Base-by-base conservation (phyloP, 495 filamentous ascomycete species). In the Penicillium canescens region DNA sequence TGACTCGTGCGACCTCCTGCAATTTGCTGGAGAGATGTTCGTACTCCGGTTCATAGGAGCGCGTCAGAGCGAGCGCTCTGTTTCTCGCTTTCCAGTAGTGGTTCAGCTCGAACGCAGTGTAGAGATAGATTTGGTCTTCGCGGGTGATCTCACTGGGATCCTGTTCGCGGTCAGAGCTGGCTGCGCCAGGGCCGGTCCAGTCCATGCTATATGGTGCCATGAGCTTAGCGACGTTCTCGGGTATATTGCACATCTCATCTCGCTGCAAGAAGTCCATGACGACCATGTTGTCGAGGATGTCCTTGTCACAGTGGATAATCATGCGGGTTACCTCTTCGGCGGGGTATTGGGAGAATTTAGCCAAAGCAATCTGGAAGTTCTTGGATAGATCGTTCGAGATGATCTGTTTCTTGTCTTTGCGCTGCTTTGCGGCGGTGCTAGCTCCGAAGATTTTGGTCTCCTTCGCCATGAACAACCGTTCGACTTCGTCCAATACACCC, bases 41-140 rank as follows among this genome's bases (percentile, higher is more conserved):
- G 67, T 98, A 98, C 50, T 98, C 94, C 3, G 77, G 54, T 68
- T 98, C 93, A 62, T 84, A 96, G 20, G 82, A 90, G 57, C 88
- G 84, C 1, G 94, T 98, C 62, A 98, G 72, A 3, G 84, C 77
- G 52, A 98, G 81, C 4, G 95, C 95, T 48, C 94, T 83, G 82
- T 97, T 97, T 70, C 94, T 85, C 39, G 89, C 88, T 79, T 96
- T 98, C 94, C 94, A 98, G 72, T 98, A 98, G 70, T 98, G 95
- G 54, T 95, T 91, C 57, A 98, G 78, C 65, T 98, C 95, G 58
- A 86, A 98, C 0, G 95, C 90, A 3, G 94, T 98, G 54, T 87
- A 86, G 11, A 98, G 78, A 66, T 92, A 98, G 33, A 98, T 88
- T 72, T 97, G 91, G 72, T 98, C 94, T 61, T 98, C 90, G 52